A percentile compares a stretch with the other conserved stretches of the same genome.
phyloP scores from a whole-genome alignment of 805 yeast genomes.

The Maudiozyma turicensis region DNA sequence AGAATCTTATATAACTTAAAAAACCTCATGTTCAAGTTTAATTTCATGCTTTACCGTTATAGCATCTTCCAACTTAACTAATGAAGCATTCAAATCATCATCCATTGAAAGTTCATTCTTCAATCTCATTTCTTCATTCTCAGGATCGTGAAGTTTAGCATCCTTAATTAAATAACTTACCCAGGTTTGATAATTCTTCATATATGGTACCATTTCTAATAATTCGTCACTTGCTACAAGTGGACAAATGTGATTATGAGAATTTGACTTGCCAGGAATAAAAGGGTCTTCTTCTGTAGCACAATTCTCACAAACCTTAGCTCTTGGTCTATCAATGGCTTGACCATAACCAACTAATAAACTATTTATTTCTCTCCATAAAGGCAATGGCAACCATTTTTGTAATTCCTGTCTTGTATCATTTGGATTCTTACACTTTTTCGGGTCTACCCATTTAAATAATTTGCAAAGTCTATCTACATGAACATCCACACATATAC shows the following conservation, averaged over 20 bases:
- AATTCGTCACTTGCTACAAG: conserved; percentile 1
- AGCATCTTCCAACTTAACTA: not conserved
- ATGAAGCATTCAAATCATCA: not conserved
- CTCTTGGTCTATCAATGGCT: conserved; percentile 66
- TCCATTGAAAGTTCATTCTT: not conserved
- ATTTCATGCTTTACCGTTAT: not conserved
- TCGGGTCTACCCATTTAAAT: conserved; percentile 65
- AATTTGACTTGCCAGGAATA: not conserved
- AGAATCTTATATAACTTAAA: not conserved
- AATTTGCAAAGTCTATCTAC: conserved; percentile 68
- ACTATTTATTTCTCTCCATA: conserved; percentile 83
- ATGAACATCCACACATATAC: conserved; percentile 94
- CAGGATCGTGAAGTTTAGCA: not conserved
- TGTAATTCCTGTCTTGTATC: conserved; percentile 59
- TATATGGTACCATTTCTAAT: conserved; percentile 4
- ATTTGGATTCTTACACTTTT: conserved; percentile 55
- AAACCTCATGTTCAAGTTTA: not conserved
- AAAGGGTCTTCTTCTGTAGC: not conserved
- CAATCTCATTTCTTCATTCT: not conserved
- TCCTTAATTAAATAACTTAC: conserved; percentile 5
- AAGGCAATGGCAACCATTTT: conserved; percentile 59
- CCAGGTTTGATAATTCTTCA: conserved; percentile 9
- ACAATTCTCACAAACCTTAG: conserved; percentile 21
- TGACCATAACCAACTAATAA: conserved; percentile 91
- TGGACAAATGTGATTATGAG: conserved; percentile 1